Percentiles rank a stretch among this genome's conserved stretches.
These are phyloP conservation scores for Ceriops zippeliana DNA, from an alignment of 345 rosid species.

Conservation along the genomic window DNA sequence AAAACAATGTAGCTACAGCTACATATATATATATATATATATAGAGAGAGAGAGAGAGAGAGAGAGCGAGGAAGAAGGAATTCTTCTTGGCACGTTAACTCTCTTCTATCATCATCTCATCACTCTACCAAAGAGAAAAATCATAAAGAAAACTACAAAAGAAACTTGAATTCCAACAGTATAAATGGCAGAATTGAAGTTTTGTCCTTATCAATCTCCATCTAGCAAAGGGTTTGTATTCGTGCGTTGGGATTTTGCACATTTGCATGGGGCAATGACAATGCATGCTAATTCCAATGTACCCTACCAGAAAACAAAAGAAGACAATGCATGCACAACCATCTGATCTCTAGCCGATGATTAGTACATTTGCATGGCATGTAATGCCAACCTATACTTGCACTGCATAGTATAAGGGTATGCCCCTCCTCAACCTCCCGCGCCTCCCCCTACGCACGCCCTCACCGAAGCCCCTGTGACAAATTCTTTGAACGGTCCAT, in stretches of 20 bases:
- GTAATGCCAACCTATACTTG: constrained; percentile 38
- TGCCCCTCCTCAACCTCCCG: constrained; percentile 6
- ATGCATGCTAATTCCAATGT: too few relatives aligned
- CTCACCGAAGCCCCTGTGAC: background rate
- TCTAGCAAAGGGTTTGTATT: too few relatives aligned
- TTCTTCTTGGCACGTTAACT: constrained; percentile 2
- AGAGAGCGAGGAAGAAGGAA: background rate
- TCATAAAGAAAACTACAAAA: constrained; percentile 3
- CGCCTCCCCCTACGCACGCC: too few relatives aligned
- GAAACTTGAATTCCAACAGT: background rate
- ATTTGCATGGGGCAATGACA: constrained; percentile 4
- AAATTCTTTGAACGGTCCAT: too few relatives aligned
- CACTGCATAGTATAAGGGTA: constrained; percentile 11
- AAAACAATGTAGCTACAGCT: background rate
- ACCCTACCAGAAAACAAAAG: too few relatives aligned
- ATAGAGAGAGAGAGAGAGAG: too few relatives aligned
- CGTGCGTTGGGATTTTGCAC: too few relatives aligned
- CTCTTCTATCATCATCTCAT: background rate
- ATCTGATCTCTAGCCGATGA: constrained; percentile 19
- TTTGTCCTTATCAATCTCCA: background rate
- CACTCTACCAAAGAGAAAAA: background rate
- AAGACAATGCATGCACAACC: constrained; percentile 19
- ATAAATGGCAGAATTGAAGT: background rate
- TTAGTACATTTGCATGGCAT: constrained; percentile 42
- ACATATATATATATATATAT: too few relatives aligned